phyloP scores from a whole-genome alignment of 805 yeast genomes.

The Saccharomyces jurei region DNA sequence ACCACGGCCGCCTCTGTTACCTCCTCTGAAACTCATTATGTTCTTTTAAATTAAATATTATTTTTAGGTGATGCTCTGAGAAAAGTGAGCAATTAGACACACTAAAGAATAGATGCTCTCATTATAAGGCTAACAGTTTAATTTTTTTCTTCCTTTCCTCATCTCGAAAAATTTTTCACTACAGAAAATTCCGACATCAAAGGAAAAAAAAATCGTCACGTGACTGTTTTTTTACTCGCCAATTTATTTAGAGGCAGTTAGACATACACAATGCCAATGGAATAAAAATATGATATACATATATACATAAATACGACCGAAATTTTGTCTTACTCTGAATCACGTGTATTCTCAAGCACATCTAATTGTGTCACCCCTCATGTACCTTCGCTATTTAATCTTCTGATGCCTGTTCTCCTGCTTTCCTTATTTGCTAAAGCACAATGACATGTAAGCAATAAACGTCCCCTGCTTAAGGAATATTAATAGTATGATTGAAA shows the following conservation, averaged over 20 bases:
- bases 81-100: background rate
- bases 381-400: background rate
- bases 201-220: background rate
- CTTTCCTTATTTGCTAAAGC: background rate
- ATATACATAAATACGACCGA: background rate
- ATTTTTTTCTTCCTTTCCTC: background rate
- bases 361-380: background rate
- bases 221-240: background rate
- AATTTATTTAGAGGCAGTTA: background rate
- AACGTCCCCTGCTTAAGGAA: background rate
- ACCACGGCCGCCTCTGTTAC: constrained; percentile 32
- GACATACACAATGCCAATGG: background rate
- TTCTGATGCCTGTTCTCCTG: background rate
- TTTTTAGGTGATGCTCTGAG: background rate
- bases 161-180: background rate
- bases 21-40: constrained; percentile 36
- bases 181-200: background rate
- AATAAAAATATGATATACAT: background rate
- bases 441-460: background rate
- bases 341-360: background rate
- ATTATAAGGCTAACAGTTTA: background rate
- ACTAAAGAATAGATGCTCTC: background rate
- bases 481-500: background rate
- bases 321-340: background rate
- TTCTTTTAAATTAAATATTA: background rate